Conservation (phyloP, 768 basidiomycete genomes). For the Terana coerulea region DNA sequence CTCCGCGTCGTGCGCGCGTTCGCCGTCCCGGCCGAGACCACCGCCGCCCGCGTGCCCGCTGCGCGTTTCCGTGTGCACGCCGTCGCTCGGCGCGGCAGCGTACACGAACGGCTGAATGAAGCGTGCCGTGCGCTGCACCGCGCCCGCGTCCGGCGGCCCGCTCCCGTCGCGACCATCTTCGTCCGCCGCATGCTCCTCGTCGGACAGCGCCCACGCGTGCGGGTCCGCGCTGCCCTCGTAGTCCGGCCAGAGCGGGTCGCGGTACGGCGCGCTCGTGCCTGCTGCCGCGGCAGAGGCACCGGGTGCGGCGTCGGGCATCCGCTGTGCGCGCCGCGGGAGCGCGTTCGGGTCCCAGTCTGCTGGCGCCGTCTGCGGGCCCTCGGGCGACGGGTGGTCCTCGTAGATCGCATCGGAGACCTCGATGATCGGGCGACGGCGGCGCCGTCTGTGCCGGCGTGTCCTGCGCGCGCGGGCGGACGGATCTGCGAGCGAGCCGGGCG, state of each 20-base stretch:
- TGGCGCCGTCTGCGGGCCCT: slow-evolving; percentile 41
- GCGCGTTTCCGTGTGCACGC: no score
- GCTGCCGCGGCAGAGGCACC: background rate
- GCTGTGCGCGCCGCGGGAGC: slow-evolving; percentile 17
- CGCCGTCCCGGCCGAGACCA: background rate
- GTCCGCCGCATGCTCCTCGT: background rate
- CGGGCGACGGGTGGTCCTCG: slow-evolving; percentile 40
- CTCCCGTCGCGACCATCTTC: background rate
- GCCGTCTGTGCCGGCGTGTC: no score
- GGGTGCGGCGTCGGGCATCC: background rate
- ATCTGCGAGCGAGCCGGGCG: background rate
- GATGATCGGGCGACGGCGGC: slow-evolving; percentile 21
- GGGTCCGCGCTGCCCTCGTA: slow-evolving; percentile 6
- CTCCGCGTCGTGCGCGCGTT: slow-evolving; percentile 18
- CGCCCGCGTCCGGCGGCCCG: background rate
- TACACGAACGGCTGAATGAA: slow-evolving; percentile 31
- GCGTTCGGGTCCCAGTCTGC: slow-evolving; percentile 10
- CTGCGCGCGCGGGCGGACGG: background rate
- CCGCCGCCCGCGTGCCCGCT: no score
- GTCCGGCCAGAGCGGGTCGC: slow-evolving; percentile 21
- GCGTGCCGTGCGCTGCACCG: slow-evolving; percentile 22
- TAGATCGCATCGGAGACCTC: slow-evolving; percentile 43
- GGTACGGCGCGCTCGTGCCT: no score
- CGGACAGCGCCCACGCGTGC: background rate
- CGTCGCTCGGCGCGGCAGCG: slow-evolving; percentile 11